phyloP scores from a whole-genome alignment of 306 rosid species.

The Rosa lucieae region DNA sequence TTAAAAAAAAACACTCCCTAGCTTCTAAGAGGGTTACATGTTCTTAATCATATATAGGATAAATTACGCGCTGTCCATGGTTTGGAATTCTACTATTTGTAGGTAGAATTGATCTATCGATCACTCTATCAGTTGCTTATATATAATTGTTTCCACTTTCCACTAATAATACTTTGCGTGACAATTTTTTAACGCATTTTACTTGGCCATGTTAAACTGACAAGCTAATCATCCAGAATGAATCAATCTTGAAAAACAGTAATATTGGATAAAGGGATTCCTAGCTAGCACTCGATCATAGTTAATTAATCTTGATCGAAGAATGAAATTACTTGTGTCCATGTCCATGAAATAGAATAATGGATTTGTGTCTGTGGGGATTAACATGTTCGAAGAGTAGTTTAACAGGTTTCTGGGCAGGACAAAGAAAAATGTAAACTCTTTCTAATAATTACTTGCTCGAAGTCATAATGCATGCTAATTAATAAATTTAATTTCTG shows the following conservation, averaged over 20 bases:
- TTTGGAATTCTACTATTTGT: neutral
- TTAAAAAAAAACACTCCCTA: too few relatives aligned
- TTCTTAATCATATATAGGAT: too few relatives aligned
- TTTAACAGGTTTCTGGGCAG: neutral
- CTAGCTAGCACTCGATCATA: neutral
- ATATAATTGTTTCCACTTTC: neutral
- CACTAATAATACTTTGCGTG: neutral
- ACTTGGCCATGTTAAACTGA: neutral
- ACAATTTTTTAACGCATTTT: neutral
- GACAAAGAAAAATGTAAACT: neutral
- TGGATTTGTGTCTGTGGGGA: neutral
- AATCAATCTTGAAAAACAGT: neutral
- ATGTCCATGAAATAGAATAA: neutral
- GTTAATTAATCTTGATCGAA: neutral
- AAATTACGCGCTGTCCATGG: neutral
- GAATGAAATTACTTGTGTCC: neutral
- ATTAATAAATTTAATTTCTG: neutral
- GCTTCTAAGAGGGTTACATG: too few relatives aligned
- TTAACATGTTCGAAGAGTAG: neutral
- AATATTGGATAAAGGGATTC: neutral
- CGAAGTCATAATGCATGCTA: neutral
- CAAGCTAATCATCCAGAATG: neutral
- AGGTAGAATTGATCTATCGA: neutral
- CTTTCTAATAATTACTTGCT: neutral
- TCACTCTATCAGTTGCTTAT: neutral